Percentiles rank a stretch among this genome's conserved stretches.
Conservation (phyloP, 2,329 filamentous ascomycete genomes). For the Tetracladium maxilliforme region DNA sequence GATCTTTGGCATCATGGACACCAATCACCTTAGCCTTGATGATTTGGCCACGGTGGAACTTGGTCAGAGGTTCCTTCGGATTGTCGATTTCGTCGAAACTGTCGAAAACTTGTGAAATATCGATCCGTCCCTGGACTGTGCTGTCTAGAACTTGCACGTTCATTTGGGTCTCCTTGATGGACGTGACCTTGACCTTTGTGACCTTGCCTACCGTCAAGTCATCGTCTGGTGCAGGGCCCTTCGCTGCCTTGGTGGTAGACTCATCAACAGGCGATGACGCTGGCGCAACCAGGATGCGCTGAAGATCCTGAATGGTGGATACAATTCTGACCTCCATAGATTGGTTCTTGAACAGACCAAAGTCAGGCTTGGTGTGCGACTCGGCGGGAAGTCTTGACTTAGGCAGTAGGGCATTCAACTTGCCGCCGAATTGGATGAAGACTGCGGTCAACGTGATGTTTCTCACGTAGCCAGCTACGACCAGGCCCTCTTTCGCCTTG, state of each 20-base stretch:
- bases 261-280: conserved; percentile 59
- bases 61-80: conserved; percentile 62
- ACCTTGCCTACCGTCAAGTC: conserved; percentile 62
- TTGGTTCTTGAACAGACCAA: conserved; percentile 66
- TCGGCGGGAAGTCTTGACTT: conserved; percentile 66
- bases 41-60: conserved; percentile 57
- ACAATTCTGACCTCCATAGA: conserved; percentile 59
- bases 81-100: conserved; percentile 76
- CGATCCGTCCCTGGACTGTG: conserved; percentile 82
- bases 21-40: conserved; percentile 69
- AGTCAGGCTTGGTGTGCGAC: conserved; percentile 51
- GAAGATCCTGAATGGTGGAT: conserved; percentile 54
- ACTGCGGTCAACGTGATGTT: conserved; percentile 71
- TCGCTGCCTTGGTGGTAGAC: too few relatives aligned
- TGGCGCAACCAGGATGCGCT: conserved; percentile 61
- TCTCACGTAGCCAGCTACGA: conserved; percentile 66
- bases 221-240: too few relatives aligned
- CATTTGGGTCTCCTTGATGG: conserved; percentile 79
- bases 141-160: conserved; percentile 83
- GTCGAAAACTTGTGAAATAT: conserved; percentile 83
- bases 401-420: conserved; percentile 64
- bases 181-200: conserved; percentile 65
- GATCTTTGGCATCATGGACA: conserved; percentile 77
- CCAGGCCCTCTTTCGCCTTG: conserved; percentile 52
- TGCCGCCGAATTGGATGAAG: conserved; percentile 78